Evolutionary conservation across 306 rosid genomes (phyloP).

Genomic region (Trichosanthes cucumerina): DNA sequence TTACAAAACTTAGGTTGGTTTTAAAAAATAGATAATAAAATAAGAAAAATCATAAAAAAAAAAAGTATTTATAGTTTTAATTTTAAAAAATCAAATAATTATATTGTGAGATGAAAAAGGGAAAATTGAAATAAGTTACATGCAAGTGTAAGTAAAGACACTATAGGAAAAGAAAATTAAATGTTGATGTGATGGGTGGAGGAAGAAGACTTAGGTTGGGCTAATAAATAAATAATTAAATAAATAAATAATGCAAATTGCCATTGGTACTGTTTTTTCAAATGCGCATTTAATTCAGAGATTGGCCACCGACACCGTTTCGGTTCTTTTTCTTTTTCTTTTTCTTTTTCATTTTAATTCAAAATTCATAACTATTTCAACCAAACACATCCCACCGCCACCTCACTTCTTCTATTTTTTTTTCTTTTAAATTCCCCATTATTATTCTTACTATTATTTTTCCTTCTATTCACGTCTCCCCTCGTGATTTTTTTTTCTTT

Average conservation of each 20-base stretch:
- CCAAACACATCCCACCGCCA: not conserved
- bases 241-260: not conserved
- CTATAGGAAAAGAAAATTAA: not conserved
- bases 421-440: not conserved
- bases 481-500: not conserved
- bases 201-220: not conserved
- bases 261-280: not conserved
- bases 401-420: not conserved
- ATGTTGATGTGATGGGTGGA: not conserved
- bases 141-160: too few relatives aligned
- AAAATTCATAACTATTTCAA: not conserved
- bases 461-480: not conserved
- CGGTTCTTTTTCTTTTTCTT: too few relatives aligned
- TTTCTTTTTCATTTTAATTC: too few relatives aligned
- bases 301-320: conserved; percentile 1
- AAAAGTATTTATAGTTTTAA: too few relatives aligned
- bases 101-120: too few relatives aligned
- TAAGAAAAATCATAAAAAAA: too few relatives aligned
- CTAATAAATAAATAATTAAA: not conserved
- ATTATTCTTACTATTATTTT: not conserved
- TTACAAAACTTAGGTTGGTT: too few relatives aligned
- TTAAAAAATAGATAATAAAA: too few relatives aligned
- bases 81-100: too few relatives aligned
- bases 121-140: too few relatives aligned
- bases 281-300: not conserved